Conservation (phyloP, 495 filamentous ascomycete species). For the Xylaria venustula region DNA sequence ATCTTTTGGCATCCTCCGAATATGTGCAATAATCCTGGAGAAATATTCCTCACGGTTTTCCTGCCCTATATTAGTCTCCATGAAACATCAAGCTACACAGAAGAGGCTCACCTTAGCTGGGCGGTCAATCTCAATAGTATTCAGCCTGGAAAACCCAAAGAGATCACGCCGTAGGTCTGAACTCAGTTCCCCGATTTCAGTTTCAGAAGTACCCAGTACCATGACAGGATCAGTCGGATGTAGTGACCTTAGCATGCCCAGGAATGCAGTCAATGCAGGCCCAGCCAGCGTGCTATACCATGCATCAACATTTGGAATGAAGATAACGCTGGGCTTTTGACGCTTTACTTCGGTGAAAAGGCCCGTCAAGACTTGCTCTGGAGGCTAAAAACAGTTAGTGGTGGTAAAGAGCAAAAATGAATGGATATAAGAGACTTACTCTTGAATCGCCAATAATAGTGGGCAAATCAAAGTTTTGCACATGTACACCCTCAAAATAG, state of each 20-base stretch:
- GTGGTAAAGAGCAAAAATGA: background rate
- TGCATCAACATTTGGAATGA: conserved; percentile 81
- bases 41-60: conserved; percentile 76
- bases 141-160: conserved; percentile 80
- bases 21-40: conserved; percentile 62
- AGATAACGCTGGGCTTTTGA: conserved; percentile 95
- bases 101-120: conserved; percentile 56
- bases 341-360: conserved; percentile 88
- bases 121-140: conserved; percentile 63
- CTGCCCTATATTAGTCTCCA: conserved; percentile 38
- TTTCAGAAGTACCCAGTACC: conserved; percentile 77
- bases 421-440: conserved; percentile 51
- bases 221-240: conserved; percentile 86
- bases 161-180: conserved; percentile 66
- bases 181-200: conserved; percentile 49
- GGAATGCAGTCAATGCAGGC: conserved; percentile 72
- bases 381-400: conserved; percentile 49
- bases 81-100: background rate
- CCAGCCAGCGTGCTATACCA: conserved; percentile 63
- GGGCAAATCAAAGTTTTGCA: conserved; percentile 91
- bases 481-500: conserved; percentile 87
- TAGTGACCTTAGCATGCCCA: conserved; percentile 71
- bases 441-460: conserved; percentile 64
- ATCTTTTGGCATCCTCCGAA: conserved; percentile 73
- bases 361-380: conserved; percentile 84